Base-by-base conservation (phyloP, 345 rosid species). In the Salix brachista region DNA sequence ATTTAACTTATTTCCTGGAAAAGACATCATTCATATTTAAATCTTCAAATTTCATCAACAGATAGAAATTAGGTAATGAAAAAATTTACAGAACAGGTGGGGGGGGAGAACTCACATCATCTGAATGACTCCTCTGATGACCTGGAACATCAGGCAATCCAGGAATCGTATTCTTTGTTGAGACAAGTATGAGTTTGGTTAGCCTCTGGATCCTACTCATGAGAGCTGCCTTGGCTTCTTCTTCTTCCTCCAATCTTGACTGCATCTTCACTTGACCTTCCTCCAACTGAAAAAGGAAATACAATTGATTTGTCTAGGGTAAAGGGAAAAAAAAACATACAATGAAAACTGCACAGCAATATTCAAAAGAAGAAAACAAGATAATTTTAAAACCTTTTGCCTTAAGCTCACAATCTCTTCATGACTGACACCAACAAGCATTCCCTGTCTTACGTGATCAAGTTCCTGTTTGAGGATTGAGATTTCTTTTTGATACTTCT, bases 191-290 rank as follows among this genome's bases (percentile, higher is more conserved):
- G 42, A 96, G 98, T 87, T 96, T 96, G 60, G 99, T 96, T 71
- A 96, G 85, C 87, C 93, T 91, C 83, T 96, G 99, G 73, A 96
- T 96, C 85, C 99, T 90, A 84, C 98, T 96, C 98, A 96, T 92
- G 48, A 96, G 88, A 81, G 99, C 99, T 80, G 96, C 98, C 86
- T 96, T 96, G 76, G 98, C 99, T 86, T 96, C 99, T 84, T 96
- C 99, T 86, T 96, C 99, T 82, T 96, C 99, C 88, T 96, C 98
- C 85, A 96, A 84, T 83, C 99, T 91, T 56, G 99, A 91, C 74
- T 94, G 99, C 99, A 96, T 92, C 90, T 94, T 96, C 81, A 94
- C 97, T 86, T 96, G 99, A 81, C 99, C 99, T 84, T 94, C 99
- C 86, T 96, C 98, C 85, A 96, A 80, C 99, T 96, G 79, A 81